Conservation (phyloP, 1,284 basidiomycete species). For the Pseudozyma thailandica region DNA sequence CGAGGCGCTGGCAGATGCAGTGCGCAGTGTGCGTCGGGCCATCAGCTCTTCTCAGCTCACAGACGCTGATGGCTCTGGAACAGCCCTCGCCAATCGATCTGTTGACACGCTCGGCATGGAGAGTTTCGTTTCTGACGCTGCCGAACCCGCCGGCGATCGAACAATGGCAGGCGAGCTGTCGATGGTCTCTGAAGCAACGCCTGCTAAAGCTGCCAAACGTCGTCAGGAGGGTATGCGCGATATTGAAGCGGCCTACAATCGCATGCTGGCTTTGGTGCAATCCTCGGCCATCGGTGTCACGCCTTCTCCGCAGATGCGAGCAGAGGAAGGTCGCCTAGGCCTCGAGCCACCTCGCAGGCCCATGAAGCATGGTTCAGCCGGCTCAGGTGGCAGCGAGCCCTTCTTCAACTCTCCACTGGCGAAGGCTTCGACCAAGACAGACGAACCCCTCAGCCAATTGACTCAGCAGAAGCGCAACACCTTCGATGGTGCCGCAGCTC, state of each 20-base stretch:
- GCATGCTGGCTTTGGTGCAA: slow-evolving; percentile 52
- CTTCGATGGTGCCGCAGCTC: slow-evolving; percentile 5
- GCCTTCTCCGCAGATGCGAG: slow-evolving; percentile 43
- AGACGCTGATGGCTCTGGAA: slow-evolving; percentile 10
- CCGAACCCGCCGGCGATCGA: slow-evolving; percentile 15
- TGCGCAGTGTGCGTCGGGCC: slow-evolving; percentile 42
- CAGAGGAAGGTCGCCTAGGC: slow-evolving; percentile 36
- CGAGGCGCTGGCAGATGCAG: slow-evolving; percentile 49
- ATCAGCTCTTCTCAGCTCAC: slow-evolving; percentile 52
- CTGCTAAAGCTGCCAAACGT: slow-evolving; percentile 35
- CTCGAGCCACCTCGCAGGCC: slow-evolving; percentile 29
- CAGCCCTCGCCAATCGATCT: slow-evolving; percentile 16
- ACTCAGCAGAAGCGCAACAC: slow-evolving; percentile 17
- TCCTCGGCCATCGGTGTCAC: slow-evolving; percentile 48
- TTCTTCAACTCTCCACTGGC: slow-evolving; percentile 36
- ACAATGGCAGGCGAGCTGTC: slow-evolving; percentile 18
- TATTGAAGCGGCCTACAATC: slow-evolving; percentile 47
- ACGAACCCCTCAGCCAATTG: slow-evolving; percentile 33
- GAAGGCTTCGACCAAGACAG: slow-evolving; percentile 40
- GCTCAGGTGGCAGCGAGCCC: slow-evolving; percentile 6
- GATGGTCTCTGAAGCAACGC: slow-evolving; percentile 43
- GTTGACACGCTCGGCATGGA: slow-evolving; percentile 32
- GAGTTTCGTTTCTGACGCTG: slow-evolving; percentile 27
- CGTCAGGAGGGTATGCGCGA: slow-evolving; percentile 53
- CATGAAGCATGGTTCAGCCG: slow-evolving; percentile 17